A percentile compares a stretch with the other conserved stretches of the same genome.
These are phyloP conservation scores for Diplotaxis tenuifolia DNA, from an alignment of 345 rosid genomes.

Conservation along the genomic window DNA sequence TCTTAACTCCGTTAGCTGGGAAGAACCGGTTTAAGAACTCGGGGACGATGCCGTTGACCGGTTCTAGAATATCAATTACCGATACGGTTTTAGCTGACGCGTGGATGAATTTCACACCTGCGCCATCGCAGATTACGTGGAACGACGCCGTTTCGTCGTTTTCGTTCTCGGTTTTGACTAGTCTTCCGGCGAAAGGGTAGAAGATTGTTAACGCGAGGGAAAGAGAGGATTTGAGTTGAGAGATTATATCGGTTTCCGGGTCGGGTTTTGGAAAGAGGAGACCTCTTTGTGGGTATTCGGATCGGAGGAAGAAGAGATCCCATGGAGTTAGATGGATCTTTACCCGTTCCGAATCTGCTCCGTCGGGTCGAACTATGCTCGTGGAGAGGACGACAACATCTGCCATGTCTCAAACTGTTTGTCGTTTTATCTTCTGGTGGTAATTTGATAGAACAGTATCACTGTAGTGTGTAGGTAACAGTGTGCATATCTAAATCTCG, in stretches of 20 bases:
- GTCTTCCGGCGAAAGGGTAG: not conserved
- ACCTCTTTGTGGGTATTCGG: constrained; percentile 1
- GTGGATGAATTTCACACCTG: not conserved
- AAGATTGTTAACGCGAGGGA: not conserved
- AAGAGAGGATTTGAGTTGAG: not conserved
- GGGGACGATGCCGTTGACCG: constrained; percentile 12
- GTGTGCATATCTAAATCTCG: not conserved
- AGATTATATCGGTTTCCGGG: not conserved
- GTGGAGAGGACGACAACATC: not conserved
- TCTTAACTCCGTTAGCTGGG: constrained; percentile 27
- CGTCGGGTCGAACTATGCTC: not conserved
- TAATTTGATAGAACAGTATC: not conserved
- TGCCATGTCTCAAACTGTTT: not conserved
- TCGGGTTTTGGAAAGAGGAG: constrained; percentile 9
- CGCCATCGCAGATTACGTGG: not conserved
- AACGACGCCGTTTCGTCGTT: not conserved
- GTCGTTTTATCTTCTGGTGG: not conserved
- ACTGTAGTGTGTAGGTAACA: not conserved
- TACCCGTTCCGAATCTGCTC: not conserved
- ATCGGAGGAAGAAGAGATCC: constrained; percentile 17
- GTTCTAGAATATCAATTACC: not conserved
- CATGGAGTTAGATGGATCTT: constrained; percentile 34
- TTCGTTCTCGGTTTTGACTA: not conserved
- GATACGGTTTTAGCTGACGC: not conserved
- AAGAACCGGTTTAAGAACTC: constrained; percentile 13